phyloP scores from a whole-genome alignment of 805 yeast genomes.

The Millerozyma acaciae region DNA sequence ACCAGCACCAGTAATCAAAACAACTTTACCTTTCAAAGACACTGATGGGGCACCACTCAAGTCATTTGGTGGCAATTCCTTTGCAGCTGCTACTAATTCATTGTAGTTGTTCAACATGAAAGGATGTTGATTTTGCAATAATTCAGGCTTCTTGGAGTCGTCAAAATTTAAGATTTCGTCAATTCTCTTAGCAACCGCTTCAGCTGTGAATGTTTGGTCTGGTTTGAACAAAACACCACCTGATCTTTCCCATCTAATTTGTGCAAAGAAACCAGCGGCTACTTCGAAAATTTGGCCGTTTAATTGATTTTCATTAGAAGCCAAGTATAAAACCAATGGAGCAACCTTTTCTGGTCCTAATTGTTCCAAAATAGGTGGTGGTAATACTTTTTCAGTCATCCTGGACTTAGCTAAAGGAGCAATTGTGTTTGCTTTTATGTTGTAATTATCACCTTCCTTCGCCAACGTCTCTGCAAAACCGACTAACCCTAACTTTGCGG shows the following conservation, averaged over 20 bases:
- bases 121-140: conserved; percentile 62
- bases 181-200: conserved; percentile 69
- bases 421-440: conserved; percentile 79
- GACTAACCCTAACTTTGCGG: conserved; percentile 85
- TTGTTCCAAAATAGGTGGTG: conserved; percentile 76
- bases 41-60: conserved; percentile 37
- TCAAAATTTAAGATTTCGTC: conserved; percentile 60
- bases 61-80: conserved; percentile 50
- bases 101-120: conserved; percentile 66
- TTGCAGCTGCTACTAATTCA: conserved; percentile 50
- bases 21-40: conserved; percentile 78
- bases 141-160: conserved; percentile 47
- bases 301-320: conserved; percentile 58
- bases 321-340: conserved; percentile 81
- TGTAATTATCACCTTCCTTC: conserved; percentile 84
- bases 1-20: conserved; percentile 92
- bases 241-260: conserved; percentile 92
- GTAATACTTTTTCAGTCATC: conserved; percentile 90
- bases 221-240: conserved; percentile 83
- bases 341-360: conserved; percentile 85
- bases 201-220: conserved; percentile 75
- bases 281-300: conserved; percentile 82
- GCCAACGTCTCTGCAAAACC: conserved; percentile 94
- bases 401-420: conserved; percentile 95
- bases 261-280: conserved; percentile 92